Conservation (phyloP, 2,329 filamentous ascomycete genomes). For the Aureobasidium sp. region DNA sequence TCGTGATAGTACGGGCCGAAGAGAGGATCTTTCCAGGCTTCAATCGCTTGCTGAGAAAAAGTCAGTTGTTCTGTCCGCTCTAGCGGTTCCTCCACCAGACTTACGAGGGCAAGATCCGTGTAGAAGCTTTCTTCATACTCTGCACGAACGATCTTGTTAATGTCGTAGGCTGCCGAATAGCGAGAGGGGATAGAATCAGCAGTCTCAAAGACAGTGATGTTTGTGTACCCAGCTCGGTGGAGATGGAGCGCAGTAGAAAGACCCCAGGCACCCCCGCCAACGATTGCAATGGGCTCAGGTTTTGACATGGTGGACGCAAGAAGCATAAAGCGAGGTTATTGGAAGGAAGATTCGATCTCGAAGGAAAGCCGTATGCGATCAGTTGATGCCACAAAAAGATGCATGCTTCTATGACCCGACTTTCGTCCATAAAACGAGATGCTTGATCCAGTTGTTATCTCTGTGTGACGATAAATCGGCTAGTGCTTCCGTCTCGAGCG, state of each 20-base stretch:
- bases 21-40: conserved; percentile 44
- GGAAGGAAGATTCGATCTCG: background rate
- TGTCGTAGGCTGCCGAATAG: conserved; percentile 48
- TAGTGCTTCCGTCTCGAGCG: background rate
- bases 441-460: background rate
- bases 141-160: conserved; percentile 54
- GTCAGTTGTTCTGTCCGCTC: background rate
- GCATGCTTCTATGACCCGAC: background rate
- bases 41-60: conserved; percentile 36
- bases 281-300: conserved; percentile 14
- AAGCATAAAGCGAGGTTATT: background rate
- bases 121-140: conserved; percentile 53
- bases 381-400: background rate
- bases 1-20: conserved; percentile 47
- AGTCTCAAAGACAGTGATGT: conserved; percentile 42
- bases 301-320: background rate
- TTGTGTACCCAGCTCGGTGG: conserved; percentile 33
- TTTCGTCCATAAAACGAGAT: background rate
- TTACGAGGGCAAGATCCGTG: conserved; percentile 43
- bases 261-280: conserved; percentile 42
- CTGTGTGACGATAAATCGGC: background rate
- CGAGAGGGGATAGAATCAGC: conserved; percentile 38
- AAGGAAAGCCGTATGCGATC: background rate
- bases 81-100: background rate
- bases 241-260: conserved; percentile 43